Evolutionary conservation across 2,329 filamentous ascomycete species (phyloP).

Genomic region (Aspergillus pseudonomiae): DNA sequence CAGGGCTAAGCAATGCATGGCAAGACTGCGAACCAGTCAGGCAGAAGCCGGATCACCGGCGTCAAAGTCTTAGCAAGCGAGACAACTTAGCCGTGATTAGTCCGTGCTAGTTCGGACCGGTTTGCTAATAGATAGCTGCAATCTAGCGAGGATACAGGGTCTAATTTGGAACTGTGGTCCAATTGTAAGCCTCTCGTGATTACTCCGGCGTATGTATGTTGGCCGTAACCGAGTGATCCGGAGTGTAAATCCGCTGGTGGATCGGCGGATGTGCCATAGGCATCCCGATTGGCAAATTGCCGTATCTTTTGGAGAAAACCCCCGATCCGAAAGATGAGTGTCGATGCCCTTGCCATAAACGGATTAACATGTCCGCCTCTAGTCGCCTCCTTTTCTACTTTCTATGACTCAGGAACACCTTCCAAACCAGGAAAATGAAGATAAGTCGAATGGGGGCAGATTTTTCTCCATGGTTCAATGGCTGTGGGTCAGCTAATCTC

Average conservation of each 20-base stretch:
- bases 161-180: background rate
- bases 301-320: background rate
- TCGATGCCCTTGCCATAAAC: background rate
- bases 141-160: background rate
- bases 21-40: background rate
- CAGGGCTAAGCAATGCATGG: background rate
- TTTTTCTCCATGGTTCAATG: background rate
- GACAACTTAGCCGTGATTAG: background rate
- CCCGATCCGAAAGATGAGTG: background rate
- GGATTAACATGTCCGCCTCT: background rate
- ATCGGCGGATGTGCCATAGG: background rate
- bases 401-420: background rate
- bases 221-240: background rate
- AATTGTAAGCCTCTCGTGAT: background rate
- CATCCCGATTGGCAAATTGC: background rate
- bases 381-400: background rate
- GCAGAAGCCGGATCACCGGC: conserved; percentile 1
- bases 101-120: background rate
- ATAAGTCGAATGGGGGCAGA: no score
- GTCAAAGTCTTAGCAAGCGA: background rate
- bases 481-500: background rate
- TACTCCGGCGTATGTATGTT: background rate
- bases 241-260: background rate
- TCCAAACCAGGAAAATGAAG: background rate
- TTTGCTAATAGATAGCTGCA: background rate